Evolutionary conservation across 75 land plant genomes (phyloP).

Genomic region (Picea sitchensis): DNA sequence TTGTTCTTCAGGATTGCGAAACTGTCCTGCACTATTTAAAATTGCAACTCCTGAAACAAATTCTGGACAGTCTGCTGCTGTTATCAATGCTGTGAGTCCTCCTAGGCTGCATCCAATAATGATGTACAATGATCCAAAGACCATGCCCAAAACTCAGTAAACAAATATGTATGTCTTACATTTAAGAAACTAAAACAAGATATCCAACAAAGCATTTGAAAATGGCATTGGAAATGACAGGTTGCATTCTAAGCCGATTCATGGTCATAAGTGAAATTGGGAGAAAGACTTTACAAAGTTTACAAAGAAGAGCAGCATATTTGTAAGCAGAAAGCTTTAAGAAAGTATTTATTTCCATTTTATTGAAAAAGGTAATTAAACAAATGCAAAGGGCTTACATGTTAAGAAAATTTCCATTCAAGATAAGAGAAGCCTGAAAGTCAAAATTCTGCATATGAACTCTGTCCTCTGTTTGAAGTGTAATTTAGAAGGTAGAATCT

Average conservation of each 20-base stretch:
- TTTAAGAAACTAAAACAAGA: background rate
- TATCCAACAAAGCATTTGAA: background rate
- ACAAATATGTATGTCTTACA: background rate
- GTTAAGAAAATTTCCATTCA: too few relatives aligned
- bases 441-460: too few relatives aligned
- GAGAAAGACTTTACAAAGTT: too few relatives aligned
- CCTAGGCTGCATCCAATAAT: constrained; percentile 67
- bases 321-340: too few relatives aligned
- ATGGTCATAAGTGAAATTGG: background rate
- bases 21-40: constrained; percentile 92
- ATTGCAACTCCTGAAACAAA: constrained; percentile 73
- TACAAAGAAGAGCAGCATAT: too few relatives aligned
- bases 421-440: too few relatives aligned
- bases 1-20: constrained; percentile 43
- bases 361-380: too few relatives aligned
- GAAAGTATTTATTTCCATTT: too few relatives aligned
- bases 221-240: background rate
- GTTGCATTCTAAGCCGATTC: background rate
- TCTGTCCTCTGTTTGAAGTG: too few relatives aligned
- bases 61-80: constrained; percentile 76
- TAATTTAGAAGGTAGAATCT: too few relatives aligned
- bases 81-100: constrained; percentile 81
- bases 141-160: background rate
- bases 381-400: too few relatives aligned
- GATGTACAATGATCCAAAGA: background rate